Percentiles rank a stretch among this genome's conserved stretches.
These are phyloP conservation scores for Tetrapisispora arboricola DNA, from an alignment of 805 yeast genomes.

Conservation along the genomic window DNA sequence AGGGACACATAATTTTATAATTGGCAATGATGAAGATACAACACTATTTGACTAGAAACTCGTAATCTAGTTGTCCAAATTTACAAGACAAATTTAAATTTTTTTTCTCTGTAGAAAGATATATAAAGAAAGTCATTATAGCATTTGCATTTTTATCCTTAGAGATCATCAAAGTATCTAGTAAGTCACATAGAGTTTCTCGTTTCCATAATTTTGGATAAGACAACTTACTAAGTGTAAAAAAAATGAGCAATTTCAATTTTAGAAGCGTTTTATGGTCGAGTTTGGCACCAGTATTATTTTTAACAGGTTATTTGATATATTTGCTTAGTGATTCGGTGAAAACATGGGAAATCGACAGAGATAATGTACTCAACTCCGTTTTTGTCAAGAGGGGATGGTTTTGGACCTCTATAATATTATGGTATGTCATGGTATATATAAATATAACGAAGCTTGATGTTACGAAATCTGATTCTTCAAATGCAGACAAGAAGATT, in stretches of 20 bases:
- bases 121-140: too few relatives aligned
- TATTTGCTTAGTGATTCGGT: not conserved
- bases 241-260: not conserved
- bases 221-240: too few relatives aligned
- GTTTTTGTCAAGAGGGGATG: constrained; percentile 83
- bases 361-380: constrained; percentile 60
- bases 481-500: not conserved
- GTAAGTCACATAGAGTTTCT: too few relatives aligned
- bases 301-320: not conserved
- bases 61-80: too few relatives aligned
- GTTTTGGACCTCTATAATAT: constrained; percentile 67
- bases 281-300: not conserved
- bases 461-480: not conserved
- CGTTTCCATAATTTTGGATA: too few relatives aligned
- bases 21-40: too few relatives aligned
- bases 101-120: too few relatives aligned
- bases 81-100: too few relatives aligned
- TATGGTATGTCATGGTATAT: constrained; percentile 15
- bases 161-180: too few relatives aligned
- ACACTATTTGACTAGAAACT: too few relatives aligned
- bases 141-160: too few relatives aligned
- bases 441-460: constrained; percentile 7
- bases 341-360: constrained; percentile 26
- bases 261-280: constrained; percentile 1
- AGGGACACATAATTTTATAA: too few relatives aligned